Conservation (phyloP, 1,139 yeast genomes). For the Ogataea hybrid region DNA sequence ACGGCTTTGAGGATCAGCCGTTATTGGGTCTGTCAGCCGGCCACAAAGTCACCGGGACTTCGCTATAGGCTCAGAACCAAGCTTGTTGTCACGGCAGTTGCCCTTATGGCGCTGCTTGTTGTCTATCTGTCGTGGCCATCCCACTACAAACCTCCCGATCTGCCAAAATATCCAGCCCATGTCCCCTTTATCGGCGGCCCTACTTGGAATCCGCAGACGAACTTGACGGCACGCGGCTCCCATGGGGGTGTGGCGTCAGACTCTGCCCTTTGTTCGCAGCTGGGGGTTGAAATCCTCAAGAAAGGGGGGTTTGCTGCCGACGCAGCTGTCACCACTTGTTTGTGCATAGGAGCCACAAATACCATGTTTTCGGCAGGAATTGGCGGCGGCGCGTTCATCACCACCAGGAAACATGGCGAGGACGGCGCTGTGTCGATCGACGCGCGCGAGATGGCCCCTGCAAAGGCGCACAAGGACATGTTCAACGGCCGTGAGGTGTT, state of each 20-base stretch:
- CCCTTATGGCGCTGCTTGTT: background rate
- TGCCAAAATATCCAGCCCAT: constrained; percentile 29
- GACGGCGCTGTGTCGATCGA: constrained; percentile 62
- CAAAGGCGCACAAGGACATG: constrained; percentile 61
- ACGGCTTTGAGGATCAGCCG: background rate
- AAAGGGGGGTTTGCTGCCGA: constrained; percentile 83
- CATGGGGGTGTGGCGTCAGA: constrained; percentile 78
- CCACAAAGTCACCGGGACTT: background rate
- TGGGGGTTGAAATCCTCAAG: constrained; percentile 61
- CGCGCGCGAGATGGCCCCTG: constrained; percentile 89
- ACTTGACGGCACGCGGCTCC: constrained; percentile 36
- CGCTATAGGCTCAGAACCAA: background rate
- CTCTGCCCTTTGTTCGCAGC: constrained; percentile 63
- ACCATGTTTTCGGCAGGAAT: constrained; percentile 80
- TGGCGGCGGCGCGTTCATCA: constrained; percentile 88
- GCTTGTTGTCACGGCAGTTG: background rate
- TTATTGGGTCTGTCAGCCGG: background rate
- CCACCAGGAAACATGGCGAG: constrained; percentile 45
- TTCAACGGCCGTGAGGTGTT: constrained; percentile 42
- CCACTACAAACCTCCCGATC: constrained; percentile 8
- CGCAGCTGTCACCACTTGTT: constrained; percentile 84
- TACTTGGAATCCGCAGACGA: constrained; percentile 37
- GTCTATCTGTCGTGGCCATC: constrained; percentile 1
- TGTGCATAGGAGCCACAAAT: constrained; percentile 83
- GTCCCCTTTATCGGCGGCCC: constrained; percentile 31